Evolutionary conservation across 331 rosid genomes (phyloP).

Genomic region (Quercus phellos): DNA sequence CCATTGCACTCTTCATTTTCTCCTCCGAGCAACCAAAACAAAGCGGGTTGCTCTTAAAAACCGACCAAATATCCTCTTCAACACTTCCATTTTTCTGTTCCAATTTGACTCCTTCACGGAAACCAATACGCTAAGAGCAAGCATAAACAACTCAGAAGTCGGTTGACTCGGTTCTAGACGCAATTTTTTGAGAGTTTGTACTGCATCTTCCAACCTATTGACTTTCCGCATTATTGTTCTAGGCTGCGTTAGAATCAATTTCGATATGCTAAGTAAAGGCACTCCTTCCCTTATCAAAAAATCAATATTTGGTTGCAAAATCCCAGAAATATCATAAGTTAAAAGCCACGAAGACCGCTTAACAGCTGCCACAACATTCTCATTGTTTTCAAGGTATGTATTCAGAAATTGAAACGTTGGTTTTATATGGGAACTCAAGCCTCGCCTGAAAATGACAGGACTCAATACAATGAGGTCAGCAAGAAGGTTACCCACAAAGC

Average conservation of each 20-base stretch:
- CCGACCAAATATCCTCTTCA: neutral
- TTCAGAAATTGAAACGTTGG: conserved; percentile 1
- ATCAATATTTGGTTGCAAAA: conserved; percentile 4
- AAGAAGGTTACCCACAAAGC: neutral
- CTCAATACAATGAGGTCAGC: neutral
- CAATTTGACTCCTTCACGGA: conserved; percentile 16
- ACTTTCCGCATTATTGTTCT: conserved; percentile 1
- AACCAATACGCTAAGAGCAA: neutral
- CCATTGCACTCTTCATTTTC: conserved; percentile 8
- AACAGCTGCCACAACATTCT: neutral
- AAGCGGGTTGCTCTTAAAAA: neutral
- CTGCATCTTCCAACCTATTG: neutral
- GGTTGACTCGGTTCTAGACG: conserved; percentile 12
- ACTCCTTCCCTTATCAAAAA: conserved; percentile 11
- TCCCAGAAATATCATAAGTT: neutral
- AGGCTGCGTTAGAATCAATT: neutral
- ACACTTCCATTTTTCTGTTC: conserved; percentile 3
- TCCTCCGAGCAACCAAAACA: conserved; percentile 14
- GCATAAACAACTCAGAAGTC: neutral
- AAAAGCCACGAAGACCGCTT: conserved; percentile 7
- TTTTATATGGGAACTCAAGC: conserved; percentile 8
- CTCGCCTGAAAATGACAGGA: neutral
- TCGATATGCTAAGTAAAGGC: neutral
- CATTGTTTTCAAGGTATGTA: neutral
- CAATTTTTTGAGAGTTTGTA: conserved; percentile 1